Percentiles rank a stretch among this genome's conserved stretches.
phyloP scores from a whole-genome alignment of 768 basidiomycete genomes.

The Mycena leptocephala region DNA sequence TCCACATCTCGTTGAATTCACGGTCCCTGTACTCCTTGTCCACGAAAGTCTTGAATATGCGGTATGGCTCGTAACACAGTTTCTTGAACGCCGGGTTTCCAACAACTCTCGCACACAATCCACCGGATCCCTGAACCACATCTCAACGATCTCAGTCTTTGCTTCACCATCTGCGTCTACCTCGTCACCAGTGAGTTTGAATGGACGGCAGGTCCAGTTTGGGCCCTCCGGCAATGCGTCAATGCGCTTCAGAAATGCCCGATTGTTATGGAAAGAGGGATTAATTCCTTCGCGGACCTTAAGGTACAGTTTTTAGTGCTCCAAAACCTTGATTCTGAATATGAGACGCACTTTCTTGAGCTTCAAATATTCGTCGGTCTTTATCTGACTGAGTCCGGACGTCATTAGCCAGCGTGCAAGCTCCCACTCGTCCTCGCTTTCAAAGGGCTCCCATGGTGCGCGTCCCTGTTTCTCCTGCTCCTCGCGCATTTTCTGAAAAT shows the following conservation, averaged over 20 bases:
- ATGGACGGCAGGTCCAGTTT: constrained; percentile 37
- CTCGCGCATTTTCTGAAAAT: constrained; percentile 21
- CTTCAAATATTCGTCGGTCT: constrained; percentile 48
- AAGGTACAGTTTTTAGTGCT: background rate
- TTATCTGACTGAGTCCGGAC: constrained; percentile 39
- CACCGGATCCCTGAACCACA: constrained; percentile 43
- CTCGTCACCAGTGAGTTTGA: constrained; percentile 36
- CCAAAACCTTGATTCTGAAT: too few species aligned
- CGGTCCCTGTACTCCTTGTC: background rate
- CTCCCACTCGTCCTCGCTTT: constrained; percentile 46
- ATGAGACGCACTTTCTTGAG: constrained; percentile 20
- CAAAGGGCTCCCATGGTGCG: constrained; percentile 45
- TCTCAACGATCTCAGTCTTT: constrained; percentile 34
- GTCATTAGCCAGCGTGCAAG: constrained; percentile 49
- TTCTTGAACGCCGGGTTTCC: constrained; percentile 41
- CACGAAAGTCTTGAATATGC: background rate
- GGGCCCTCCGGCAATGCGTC: constrained; percentile 38
- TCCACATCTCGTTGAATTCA: background rate
- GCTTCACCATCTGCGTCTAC: constrained; percentile 15
- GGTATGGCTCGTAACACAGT: background rate
- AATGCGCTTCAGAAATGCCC: constrained; percentile 38
- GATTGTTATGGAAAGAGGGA: background rate
- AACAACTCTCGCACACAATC: constrained; percentile 49
- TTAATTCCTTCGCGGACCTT: background rate
- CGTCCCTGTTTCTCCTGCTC: constrained; percentile 23